Base-by-base conservation (phyloP, 805 yeast species). In the Sugiyamaella mastotermitis region DNA sequence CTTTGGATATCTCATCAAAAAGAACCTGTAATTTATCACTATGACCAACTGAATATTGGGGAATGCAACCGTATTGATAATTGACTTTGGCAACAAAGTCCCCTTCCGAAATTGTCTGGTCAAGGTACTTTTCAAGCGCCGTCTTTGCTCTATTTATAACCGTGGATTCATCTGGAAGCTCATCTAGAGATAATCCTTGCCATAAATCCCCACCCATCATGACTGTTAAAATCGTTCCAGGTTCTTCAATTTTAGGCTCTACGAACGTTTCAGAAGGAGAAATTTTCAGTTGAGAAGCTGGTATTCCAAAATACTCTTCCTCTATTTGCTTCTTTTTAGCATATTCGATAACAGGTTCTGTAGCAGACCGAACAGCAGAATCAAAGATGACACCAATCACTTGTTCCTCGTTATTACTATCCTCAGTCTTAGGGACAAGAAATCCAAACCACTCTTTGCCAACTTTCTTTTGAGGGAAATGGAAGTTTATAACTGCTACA, bases 301-400 rank as follows among this genome's bases (percentile, higher is more conserved):
- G 26, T 10, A 23, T 23, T 27, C 17, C 18, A 20, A 31, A 31
- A 16, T 31, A 22, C 35, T 36, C 25, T 10, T 35, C 25, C 7
- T 25, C 18, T 10, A 33, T 8, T 7, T 11, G 11, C 24, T 31
- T 31, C 16, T 9, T 20, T 20, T 31, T 31, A 7, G 6, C 30
- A n/a, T 7, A 13, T 17, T 9, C 8, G 24, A 18, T 17, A 10
- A 68, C 43, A 1, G 62, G 61, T 14, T 51, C 49, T 28, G 73
- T 60, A 35, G 76, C 72, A 47, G 73, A 71, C 52, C 83, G 92
- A 16, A 85, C 74, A 38, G 85, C 86, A 1, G 95, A 84, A 58
- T 90, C 97, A 61, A 81, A 90, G 14, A 92, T 86, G 4, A 86
- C 85, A 2, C 98, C 98, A 21, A 90, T 64, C 11, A 87, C 61